Percentiles rank a stretch among this genome's conserved stretches.
Evolutionary conservation across 495 filamentous ascomycete species (phyloP).

Genomic region (Penicillium robsamsonii): DNA sequence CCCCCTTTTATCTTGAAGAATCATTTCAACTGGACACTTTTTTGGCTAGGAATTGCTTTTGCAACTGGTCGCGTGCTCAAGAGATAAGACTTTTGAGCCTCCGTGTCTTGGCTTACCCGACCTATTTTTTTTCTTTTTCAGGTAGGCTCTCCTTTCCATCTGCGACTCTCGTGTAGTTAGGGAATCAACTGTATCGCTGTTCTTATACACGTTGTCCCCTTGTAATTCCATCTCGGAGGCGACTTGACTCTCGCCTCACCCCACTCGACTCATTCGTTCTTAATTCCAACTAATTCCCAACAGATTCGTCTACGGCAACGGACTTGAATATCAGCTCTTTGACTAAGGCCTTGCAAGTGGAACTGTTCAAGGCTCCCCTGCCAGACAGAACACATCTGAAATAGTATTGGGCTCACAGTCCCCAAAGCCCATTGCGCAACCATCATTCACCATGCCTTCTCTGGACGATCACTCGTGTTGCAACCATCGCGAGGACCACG

Average conservation of each 20-base stretch:
- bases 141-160: constrained; percentile 31
- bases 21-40: constrained; percentile 1
- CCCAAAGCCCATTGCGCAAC: constrained; percentile 28
- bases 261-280: constrained; percentile 2
- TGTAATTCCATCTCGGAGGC: constrained; percentile 10
- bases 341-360: constrained; percentile 28
- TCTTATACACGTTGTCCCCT: constrained; percentile 1
- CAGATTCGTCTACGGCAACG: constrained; percentile 34
- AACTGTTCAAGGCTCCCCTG: constrained; percentile 21
- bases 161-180: constrained; percentile 10
- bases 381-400: constrained; percentile 27
- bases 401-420: constrained; percentile 27
- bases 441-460: constrained; percentile 31
- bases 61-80: constrained; percentile 15
- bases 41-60: background rate
- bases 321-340: constrained; percentile 28
- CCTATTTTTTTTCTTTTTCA: constrained; percentile 7
- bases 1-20: constrained; percentile 6
- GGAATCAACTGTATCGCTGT: constrained; percentile 12
- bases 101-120: constrained; percentile 8
- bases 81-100: background rate
- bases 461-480: constrained; percentile 31
- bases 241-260: constrained; percentile 8
- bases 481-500: constrained; percentile 31
- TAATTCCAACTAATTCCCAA: constrained; percentile 20